These are phyloP conservation scores for Candida yuanshanica DNA, from an alignment of 805 yeast genomes.

Conservation along the genomic window DNA sequence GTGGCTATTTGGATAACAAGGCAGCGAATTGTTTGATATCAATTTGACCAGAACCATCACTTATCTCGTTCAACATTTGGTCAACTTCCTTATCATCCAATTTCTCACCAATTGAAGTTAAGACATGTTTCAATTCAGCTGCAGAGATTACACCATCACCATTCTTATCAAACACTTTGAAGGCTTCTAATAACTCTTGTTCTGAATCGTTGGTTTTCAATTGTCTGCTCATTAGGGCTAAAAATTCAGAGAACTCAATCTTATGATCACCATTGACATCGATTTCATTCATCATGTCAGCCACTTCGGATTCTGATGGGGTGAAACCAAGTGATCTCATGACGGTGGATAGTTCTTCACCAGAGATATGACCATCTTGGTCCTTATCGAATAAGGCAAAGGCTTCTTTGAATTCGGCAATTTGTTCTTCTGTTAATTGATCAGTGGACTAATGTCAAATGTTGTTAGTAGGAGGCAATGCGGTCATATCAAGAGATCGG, in stretches of 20 bases:
- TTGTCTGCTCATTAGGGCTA: conserved; percentile 76
- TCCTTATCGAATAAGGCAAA: conserved; percentile 95
- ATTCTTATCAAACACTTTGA: conserved; percentile 90
- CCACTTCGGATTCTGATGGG: conserved; percentile 92
- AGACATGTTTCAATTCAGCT: conserved; percentile 92
- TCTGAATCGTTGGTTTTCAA: conserved; percentile 96
- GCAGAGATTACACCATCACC: conserved; percentile 97
- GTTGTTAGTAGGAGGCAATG: conserved; percentile 6
- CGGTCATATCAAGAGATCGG: too few species aligned
- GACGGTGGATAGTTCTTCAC: conserved; percentile 93
- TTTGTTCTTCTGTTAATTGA: conserved; percentile 91
- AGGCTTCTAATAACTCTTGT: conserved; percentile 95
- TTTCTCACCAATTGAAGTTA: conserved; percentile 96
- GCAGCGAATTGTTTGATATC: conserved; percentile 96
- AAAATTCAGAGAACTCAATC: conserved; percentile 76
- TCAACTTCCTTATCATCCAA: conserved; percentile 95
- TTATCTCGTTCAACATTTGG: conserved; percentile 94
- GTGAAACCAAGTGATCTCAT: conserved; percentile 99
- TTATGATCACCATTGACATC: conserved; percentile 93
- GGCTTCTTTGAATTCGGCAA: conserved; percentile 96
- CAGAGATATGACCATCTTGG: conserved; percentile 93
- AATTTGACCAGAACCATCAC: conserved; percentile 94
- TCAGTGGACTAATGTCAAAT: conserved; percentile 41
- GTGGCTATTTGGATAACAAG: conserved; percentile 63
- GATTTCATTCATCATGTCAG: conserved; percentile 95